Evolutionary conservation across 768 basidiomycete genomes (phyloP), one percentile per base, ranked within the genome.

Genomic region (Ramaria sp.): DNA sequence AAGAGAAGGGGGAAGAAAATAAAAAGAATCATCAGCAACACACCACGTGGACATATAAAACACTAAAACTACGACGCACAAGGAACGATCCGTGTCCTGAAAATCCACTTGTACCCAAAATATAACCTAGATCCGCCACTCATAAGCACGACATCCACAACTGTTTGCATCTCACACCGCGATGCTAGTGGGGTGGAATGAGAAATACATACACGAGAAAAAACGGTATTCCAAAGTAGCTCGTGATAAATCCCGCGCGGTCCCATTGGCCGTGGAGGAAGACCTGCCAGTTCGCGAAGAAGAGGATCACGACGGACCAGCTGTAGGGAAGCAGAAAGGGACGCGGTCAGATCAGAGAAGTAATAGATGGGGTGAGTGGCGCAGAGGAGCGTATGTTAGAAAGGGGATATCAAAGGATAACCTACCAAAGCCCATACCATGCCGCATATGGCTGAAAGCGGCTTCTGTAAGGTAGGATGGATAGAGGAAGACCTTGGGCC

Each of bases 401-500:
- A n/a, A n/a, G n/a, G 22, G 12, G 9, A 28, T 5, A 36, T 25
- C 42, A 18, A 44, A 9, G 3, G 15, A 28, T 25, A 30, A 15
- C 9, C 5, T 48, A 7, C 55, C 34, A 7, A 51, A 52, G 22
- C 67, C 54, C 63, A 44, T 65, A 74, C 67, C 69, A 76, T 10
- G 64, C 71, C 0, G 65, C 68, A 39, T 62, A 76, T 0, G 75
- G 75, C 52, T 75, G 73, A 0, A 79, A 37, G 4, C 56, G 52
- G 0, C 73, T 63, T 0, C 59, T 42, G 61, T 71, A 82, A 1
- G 81, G 80, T 2, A 83, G 71, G 0, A 62, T 69, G 2, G 39
- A 56, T 28, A 77, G 70, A 60, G 72, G 69, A 52, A 80, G 66
- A 0, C 79, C 78, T 50, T 82, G 80, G 0, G 60, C 65, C 50